phyloP scores from a whole-genome alignment of 129 eudicot genomes.

The Tagetes patula region DNA sequence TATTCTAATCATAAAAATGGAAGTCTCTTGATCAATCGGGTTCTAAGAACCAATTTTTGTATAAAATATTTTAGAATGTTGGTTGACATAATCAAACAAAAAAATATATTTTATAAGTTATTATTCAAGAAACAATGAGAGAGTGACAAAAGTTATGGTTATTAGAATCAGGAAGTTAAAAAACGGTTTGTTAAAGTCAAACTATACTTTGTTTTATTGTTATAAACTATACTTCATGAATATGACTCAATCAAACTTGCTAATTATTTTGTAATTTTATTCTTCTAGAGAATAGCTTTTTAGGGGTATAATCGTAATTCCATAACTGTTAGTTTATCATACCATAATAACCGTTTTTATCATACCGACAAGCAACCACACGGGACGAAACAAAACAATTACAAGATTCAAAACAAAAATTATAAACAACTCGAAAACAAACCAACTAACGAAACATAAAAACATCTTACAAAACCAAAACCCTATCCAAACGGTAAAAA shows the following conservation, averaged over 20 bases:
- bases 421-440: no score
- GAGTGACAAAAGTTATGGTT: constrained; percentile 31
- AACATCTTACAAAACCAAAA: no score
- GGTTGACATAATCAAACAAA: constrained; percentile 30
- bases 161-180: constrained; percentile 42
- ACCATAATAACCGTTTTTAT: no score
- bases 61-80: constrained; percentile 7
- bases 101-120: constrained; percentile 14
- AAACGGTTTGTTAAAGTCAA: constrained; percentile 48
- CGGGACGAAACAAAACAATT: no score
- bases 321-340: no score
- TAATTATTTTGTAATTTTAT: not conserved
- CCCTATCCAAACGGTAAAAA: no score
- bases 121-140: constrained; percentile 24
- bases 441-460: no score
- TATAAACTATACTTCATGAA: not conserved
- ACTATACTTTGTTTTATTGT: constrained; percentile 25
- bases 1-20: not conserved
- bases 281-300: not conserved
- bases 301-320: not conserved
- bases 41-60: not conserved
- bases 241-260: not conserved
- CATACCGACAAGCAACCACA: no score
- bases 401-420: no score
- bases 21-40: constrained; percentile 5